Conservation (phyloP, 148 eudicot species). For the Mesembryanthemum crystallinum region DNA sequence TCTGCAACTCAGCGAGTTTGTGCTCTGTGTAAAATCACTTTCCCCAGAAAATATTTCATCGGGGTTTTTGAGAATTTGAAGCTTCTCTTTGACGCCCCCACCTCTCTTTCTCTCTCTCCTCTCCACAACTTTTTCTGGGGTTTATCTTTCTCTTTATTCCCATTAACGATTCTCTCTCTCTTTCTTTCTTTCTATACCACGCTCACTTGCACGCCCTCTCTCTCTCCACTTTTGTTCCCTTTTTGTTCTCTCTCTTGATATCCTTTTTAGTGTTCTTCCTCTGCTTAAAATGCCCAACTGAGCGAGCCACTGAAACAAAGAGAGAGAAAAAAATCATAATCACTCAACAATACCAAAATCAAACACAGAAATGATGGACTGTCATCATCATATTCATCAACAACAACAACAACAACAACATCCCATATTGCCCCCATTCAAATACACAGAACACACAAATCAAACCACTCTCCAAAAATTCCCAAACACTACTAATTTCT, state of each 20-base stretch:
- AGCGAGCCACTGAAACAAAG: neutral
- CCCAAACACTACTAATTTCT: neutral
- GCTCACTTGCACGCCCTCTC: slow-evolving; percentile 20
- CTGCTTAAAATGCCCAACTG: slow-evolving; percentile 4
- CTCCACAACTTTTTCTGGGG: slow-evolving; percentile 16
- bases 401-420: too few relatives aligned
- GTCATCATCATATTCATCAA: neutral
- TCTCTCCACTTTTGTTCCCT: neutral
- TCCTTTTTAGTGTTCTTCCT: neutral
- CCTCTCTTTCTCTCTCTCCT: slow-evolving; percentile 12
- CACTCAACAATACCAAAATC: too few relatives aligned
- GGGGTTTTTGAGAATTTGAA: slow-evolving; percentile 8
- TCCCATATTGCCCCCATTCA: slow-evolving; percentile 25
- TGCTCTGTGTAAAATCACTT: slow-evolving; percentile 18
- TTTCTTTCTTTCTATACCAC: slow-evolving; percentile 16
- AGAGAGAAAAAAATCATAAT: too few relatives aligned
- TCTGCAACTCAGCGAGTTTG: slow-evolving; percentile 1
- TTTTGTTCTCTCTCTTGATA: neutral
- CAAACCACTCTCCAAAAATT: slow-evolving; percentile 30
- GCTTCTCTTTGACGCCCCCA: slow-evolving; percentile 39
- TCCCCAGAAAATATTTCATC: slow-evolving; percentile 6
- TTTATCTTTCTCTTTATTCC: slow-evolving; percentile 17
- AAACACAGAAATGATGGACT: slow-evolving; percentile 19
- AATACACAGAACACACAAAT: slow-evolving; percentile 46
- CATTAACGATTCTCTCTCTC: slow-evolving; percentile 18